phyloP scores from a whole-genome alignment of 2,329 filamentous ascomycete species.

The Ascochyta fabae region DNA sequence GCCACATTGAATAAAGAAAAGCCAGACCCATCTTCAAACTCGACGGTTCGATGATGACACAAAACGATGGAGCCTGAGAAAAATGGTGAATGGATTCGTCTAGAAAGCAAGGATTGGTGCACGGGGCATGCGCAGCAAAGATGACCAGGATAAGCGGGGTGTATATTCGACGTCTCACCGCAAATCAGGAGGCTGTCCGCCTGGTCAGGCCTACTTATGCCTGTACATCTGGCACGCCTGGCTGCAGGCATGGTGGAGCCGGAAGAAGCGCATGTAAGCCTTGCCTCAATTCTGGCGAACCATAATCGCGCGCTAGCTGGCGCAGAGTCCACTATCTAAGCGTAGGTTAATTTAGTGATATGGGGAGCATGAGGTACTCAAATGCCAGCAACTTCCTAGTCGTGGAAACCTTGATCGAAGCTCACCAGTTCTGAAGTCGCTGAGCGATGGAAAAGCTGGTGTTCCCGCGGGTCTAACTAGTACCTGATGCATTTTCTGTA shows the following conservation, averaged over 20 bases:
- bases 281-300: slow-evolving; percentile 32
- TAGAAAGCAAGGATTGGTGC: slow-evolving; percentile 19
- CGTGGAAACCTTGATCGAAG: background rate
- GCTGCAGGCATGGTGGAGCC: slow-evolving; percentile 16
- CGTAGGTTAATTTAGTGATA: background rate
- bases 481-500: background rate
- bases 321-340: slow-evolving; percentile 17
- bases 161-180: slow-evolving; percentile 12
- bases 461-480: no score
- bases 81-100: slow-evolving; percentile 21
- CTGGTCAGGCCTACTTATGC: slow-evolving; percentile 3
- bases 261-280: slow-evolving; percentile 17
- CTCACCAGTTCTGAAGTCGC: background rate
- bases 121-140: slow-evolving; percentile 25
- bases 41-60: slow-evolving; percentile 31
- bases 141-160: slow-evolving; percentile 26
- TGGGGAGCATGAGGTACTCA: background rate
- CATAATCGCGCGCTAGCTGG: slow-evolving; percentile 23
- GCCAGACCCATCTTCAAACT: slow-evolving; percentile 16
- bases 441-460: background rate
- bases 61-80: slow-evolving; percentile 33
- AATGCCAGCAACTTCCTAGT: background rate
- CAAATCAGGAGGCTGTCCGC: background rate
- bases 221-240: slow-evolving; percentile 12
- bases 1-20: slow-evolving; percentile 18